Percentiles rank a stretch among this genome's conserved stretches.
Conservation (phyloP, 2,329 filamentous ascomycete species). For the Colletotrichum shisoi region DNA sequence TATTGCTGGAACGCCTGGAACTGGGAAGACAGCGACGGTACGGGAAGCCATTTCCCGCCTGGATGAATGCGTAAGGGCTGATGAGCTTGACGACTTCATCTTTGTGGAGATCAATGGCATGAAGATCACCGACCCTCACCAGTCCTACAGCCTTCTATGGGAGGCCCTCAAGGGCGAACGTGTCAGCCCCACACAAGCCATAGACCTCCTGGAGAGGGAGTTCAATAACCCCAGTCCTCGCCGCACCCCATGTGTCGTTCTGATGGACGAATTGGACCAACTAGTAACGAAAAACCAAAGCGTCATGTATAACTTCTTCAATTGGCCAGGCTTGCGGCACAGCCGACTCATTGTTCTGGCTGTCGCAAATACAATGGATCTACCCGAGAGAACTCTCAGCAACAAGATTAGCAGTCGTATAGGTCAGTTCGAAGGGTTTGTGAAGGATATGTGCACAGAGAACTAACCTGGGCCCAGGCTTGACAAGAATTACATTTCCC, state of each 20-base stretch:
- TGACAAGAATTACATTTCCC: conserved; percentile 95
- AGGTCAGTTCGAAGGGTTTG: conserved; percentile 52
- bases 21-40: conserved; percentile 96
- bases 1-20: conserved; percentile 97
- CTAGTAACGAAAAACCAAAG: conserved; percentile 97
- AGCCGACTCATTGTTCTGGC: conserved; percentile 94
- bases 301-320: conserved; percentile 99
- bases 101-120: conserved; percentile 99
- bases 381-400: conserved; percentile 92
- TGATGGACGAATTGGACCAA: conserved; percentile 99
- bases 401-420: conserved; percentile 97
- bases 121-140: conserved; percentile 98
- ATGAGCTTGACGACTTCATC: conserved; percentile 97
- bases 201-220: conserved; percentile 89
- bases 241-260: conserved; percentile 90
- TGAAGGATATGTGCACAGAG: not conserved
- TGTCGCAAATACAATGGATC: conserved; percentile 98
- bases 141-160: conserved; percentile 95
- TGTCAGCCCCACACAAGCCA: conserved; percentile 87
- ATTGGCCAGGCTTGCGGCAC: conserved; percentile 93
- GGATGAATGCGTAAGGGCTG: conserved; percentile 83
- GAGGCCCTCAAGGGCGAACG: conserved; percentile 93
- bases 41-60: conserved; percentile 91
- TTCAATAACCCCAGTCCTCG: conserved; percentile 91
- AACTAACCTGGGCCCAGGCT: conserved; percentile 53